Evolutionary conservation across 2,329 filamentous ascomycete genomes (phyloP), one percentile per base, ranked within the genome.

Genomic region (Trichoderma oligosporum): DNA sequence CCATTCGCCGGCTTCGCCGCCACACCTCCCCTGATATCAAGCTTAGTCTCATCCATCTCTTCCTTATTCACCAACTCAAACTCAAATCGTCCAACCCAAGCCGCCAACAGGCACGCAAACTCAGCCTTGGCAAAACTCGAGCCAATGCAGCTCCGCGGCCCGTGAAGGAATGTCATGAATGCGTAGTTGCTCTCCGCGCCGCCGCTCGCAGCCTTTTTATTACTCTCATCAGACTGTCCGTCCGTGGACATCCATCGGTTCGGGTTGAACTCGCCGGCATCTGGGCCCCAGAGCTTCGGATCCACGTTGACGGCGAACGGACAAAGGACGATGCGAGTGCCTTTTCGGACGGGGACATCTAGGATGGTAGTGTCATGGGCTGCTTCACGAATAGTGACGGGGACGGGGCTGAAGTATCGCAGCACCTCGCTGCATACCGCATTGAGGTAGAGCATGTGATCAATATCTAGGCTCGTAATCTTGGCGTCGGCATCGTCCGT

Each of bases 111-210:
- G 67, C 88, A 93, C 7, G 89, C 90, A 71, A 96, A 89, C 76
- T 97, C 93, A 0, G 87, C 84, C 68, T 84, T 87, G 0, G 92
- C 88, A 73, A 96, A 96, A 2, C 78, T 78, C 70, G 86, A 82
- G 0, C 91, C 92, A 64, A 96, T 96, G 68, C 92, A 96, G 67
- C 86, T 88, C 53, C 91, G 77, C 2, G 91, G 91, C 0, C 92
- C 92, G 68, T 96, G 90, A 58, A 96, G 71, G 73, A 96, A 96
- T 0, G 89, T 93, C 72, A 93, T 69, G 65, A 88, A 86, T 1
- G 86, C 82, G 68, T 87, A 96, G 71, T 93, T 94, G 63, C 81
- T 89, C 14, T 79, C 76, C 1, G 89, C 87, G 7, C 88, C 88
- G 6, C 90, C 90, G 39, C 82, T 83, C 56, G 85, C 85, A 4